Evolutionary conservation across 2,329 filamentous ascomycete species (phyloP).

Genomic region (Xenosphaeropsis pyriputrescens): DNA sequence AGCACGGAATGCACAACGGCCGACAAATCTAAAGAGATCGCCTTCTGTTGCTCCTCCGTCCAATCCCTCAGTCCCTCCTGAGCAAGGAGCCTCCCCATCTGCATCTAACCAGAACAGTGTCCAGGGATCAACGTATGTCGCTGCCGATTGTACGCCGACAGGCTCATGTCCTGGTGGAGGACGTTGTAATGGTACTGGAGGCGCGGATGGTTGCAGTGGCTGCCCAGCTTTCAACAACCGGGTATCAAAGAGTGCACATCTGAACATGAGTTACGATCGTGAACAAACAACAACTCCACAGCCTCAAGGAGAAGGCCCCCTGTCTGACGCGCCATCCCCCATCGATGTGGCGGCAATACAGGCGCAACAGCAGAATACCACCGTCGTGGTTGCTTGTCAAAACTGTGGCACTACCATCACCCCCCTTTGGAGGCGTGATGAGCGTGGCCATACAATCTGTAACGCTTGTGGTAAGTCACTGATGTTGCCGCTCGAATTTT

Average conservation of each 20-base stretch:
- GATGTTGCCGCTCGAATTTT: neutral
- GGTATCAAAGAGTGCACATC: slow-evolving; percentile 72
- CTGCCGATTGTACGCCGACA: slow-evolving; percentile 56
- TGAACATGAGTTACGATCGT: slow-evolving; percentile 31
- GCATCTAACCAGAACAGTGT: slow-evolving; percentile 20
- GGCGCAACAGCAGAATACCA: slow-evolving; percentile 28
- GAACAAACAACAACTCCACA: slow-evolving; percentile 10
- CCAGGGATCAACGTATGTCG: slow-evolving; percentile 53
- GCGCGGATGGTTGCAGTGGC: slow-evolving; percentile 85
- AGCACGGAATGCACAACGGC: slow-evolving; percentile 79
- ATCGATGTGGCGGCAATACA: slow-evolving; percentile 34
- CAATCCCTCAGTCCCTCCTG: slow-evolving; percentile 11
- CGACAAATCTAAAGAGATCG: slow-evolving; percentile 77
- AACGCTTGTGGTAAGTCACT: slow-evolving; percentile 82
- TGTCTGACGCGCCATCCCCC: slow-evolving; percentile 21
- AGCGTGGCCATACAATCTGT: slow-evolving; percentile 91
- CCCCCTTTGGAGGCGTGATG: slow-evolving; percentile 87
- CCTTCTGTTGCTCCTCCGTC: slow-evolving; percentile 28
- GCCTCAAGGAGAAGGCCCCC: slow-evolving; percentile 9
- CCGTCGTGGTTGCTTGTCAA: slow-evolving; percentile 77
- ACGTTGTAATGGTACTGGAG: slow-evolving; percentile 89
- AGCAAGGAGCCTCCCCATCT: slow-evolving; percentile 14
- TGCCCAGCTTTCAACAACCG: slow-evolving; percentile 97
- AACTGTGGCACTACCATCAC: slow-evolving; percentile 97
- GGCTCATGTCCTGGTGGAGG: slow-evolving; percentile 95